Percentiles rank a stretch among this genome's conserved stretches.
Evolutionary conservation across 2,329 filamentous ascomycete species (phyloP).

Genomic region (Penicillium sp.): DNA sequence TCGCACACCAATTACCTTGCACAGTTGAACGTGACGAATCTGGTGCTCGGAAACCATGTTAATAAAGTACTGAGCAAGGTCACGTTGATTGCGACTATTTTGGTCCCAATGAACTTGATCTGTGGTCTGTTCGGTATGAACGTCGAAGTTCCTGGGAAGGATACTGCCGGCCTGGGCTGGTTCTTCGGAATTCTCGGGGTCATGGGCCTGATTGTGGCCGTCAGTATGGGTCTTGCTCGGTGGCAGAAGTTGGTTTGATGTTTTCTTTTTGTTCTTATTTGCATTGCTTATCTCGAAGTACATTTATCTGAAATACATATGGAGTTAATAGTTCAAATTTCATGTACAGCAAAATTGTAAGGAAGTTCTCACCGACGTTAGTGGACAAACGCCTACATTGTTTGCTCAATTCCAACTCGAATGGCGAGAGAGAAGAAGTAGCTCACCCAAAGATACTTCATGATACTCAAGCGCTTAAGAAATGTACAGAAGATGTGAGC

Average conservation of each 20-base stretch:
- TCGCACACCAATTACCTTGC: slow-evolving; percentile 96
- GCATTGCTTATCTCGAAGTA: not conserved
- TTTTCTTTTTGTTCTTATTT: not conserved
- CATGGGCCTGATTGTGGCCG: slow-evolving; percentile 44
- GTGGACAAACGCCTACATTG: no score
- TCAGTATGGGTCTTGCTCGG: slow-evolving; percentile 41
- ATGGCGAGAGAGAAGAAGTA: no score
- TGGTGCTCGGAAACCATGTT: slow-evolving; percentile 81
- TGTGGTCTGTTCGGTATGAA: slow-evolving; percentile 62
- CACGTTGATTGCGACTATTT: slow-evolving; percentile 86
- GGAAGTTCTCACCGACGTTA: no score
- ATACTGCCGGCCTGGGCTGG: slow-evolving; percentile 41
- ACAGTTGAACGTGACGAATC: slow-evolving; percentile 88
- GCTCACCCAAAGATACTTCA: no score
- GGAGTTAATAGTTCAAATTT: not conserved
- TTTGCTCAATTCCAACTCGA: no score
- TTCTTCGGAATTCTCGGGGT: slow-evolving; percentile 53
- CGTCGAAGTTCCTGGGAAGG: slow-evolving; percentile 47
- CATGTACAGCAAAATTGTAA: no score
- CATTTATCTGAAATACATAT: not conserved
- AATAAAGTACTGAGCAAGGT: slow-evolving; percentile 94
- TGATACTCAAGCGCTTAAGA: no score
- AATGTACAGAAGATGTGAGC: no score
- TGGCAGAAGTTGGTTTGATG: slow-evolving; percentile 44
- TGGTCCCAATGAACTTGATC: slow-evolving; percentile 94